These are phyloP conservation scores for Botryotinia calthae DNA, from an alignment of 2,329 filamentous ascomycete species.

Conservation along the genomic window DNA sequence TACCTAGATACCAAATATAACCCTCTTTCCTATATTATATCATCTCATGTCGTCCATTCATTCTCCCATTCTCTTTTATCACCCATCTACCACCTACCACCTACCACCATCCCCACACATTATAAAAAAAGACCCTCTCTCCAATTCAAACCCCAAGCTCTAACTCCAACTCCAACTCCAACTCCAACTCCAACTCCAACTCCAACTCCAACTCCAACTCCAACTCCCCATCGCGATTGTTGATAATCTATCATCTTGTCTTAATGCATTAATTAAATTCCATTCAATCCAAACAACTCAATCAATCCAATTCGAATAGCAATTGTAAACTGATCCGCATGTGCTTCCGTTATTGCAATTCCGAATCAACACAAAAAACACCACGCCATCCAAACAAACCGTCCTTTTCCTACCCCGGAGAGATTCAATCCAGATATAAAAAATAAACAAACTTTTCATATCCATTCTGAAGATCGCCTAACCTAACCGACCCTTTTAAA, in stretches of 20 bases:
- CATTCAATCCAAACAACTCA: background rate
- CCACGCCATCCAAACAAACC: background rate
- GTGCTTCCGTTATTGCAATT: too few species aligned
- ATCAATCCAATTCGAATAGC: background rate
- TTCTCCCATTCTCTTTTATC: background rate
- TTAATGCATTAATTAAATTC: background rate
- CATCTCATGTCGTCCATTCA: background rate
- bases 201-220: background rate
- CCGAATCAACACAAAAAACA: background rate
- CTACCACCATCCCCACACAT: background rate
- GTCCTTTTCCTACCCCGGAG: background rate
- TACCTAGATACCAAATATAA: background rate
- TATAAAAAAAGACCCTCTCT: background rate
- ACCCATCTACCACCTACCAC: background rate
- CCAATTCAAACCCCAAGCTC: background rate
- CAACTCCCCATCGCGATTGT: background rate
- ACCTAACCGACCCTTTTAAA: background rate
- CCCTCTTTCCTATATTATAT: background rate
- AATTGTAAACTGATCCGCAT: too few species aligned
- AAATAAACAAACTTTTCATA: background rate
- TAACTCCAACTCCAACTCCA: background rate
- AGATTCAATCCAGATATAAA: background rate
- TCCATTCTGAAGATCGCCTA: background rate
- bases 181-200: background rate
- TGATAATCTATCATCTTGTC: background rate